Evolutionary conservation across 176 grass and related monocot species (phyloP).

Genomic region (Pontederia paniculata): DNA sequence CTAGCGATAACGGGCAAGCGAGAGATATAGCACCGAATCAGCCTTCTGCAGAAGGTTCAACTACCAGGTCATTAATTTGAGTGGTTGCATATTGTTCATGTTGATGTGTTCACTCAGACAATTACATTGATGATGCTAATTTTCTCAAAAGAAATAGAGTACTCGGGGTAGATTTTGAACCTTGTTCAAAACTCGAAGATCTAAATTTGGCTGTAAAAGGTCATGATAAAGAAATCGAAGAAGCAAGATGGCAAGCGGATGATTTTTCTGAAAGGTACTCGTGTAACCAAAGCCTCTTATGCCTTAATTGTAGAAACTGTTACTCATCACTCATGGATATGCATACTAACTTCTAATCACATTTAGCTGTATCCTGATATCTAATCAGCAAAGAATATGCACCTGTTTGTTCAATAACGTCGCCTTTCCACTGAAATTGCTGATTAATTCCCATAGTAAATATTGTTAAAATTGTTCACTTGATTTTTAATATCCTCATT

Average conservation of each 20-base stretch:
- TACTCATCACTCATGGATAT: neutral
- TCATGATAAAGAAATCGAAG: constrained; percentile 16
- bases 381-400: too few species aligned
- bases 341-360: neutral
- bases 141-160: constrained; percentile 12
- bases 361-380: neutral
- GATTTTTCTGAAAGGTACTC: constrained; percentile 36
- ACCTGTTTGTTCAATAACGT: too few species aligned
- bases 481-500: too few species aligned
- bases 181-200: constrained; percentile 36
- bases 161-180: constrained; percentile 29
- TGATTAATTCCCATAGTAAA: too few species aligned
- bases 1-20: neutral
- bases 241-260: constrained; percentile 8
- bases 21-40: constrained; percentile 3
- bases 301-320: neutral
- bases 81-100: neutral
- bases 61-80: constrained; percentile 1
- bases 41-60: neutral
- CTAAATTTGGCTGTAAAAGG: constrained; percentile 24
- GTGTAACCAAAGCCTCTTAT: neutral
- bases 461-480: too few species aligned
- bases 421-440: too few species aligned
- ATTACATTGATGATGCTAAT: neutral
- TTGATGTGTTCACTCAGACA: neutral